Evolutionary conservation across 352 stramenopile genomes (phyloP), one percentile per base, ranked within the genome.

Genomic region (Thraustochytrium sp.): DNA sequence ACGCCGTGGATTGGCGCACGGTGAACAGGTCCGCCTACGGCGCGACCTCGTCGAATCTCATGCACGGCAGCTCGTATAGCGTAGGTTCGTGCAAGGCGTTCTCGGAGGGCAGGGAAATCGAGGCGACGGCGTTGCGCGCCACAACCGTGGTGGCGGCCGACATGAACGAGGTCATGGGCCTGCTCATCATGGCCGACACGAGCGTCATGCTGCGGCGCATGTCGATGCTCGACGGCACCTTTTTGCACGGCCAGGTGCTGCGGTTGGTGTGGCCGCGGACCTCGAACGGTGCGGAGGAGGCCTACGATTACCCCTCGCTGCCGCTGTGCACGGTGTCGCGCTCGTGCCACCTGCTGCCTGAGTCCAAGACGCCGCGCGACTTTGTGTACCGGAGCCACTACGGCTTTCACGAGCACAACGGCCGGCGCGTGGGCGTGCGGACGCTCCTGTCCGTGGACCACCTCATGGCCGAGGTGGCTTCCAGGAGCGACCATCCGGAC

Each of bases 271-370:
- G 21, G 3, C 68, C 68, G 37, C 46, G 68, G n/a, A 75, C 13
- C 49, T 11, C 44, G 29, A 44, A 75, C 49, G 53, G 68, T 1
- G 11, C 37, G 11, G 23, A 11, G 0, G 5, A 13, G 29, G 68
- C 18, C 4, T 80, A 80, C 38, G 0, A 29, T 8, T 80, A 55
- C 31, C 68, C 68, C 4, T 46, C 29, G n/a, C 16, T 75, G 23
- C 42, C 68, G 11, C 38, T 80, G 23, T 80, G 68, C 49, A 80
- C 68, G n/a, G 21, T 80, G 4, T 75, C 31, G 26, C 68, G 68
- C 5, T 34, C 31, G 16, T 80, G 68, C 49, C 68, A 80, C 37
- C 48, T 36, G 38, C n/a, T 80, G 0, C 68, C 68, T 0, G 68
- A 80, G 3, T 23, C 26, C 18, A 61, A 64, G 18, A 37, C 31